These are phyloP conservation scores for Bipolaris gigantea DNA, from an alignment of 2,329 filamentous ascomycete genomes.

Conservation along the genomic window DNA sequence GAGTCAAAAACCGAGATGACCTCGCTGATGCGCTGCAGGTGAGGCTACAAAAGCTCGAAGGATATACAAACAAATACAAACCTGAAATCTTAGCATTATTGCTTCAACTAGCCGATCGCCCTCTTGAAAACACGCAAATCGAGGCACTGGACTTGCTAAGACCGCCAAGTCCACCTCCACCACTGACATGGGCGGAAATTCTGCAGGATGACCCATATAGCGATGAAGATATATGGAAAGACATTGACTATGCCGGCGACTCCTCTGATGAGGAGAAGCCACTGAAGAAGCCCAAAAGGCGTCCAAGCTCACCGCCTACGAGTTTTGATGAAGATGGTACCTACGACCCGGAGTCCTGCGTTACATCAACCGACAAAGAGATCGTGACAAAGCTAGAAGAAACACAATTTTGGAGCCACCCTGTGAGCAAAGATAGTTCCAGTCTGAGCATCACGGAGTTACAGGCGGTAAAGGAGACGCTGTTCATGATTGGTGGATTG, in stretches of 20 bases:
- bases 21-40: slow-evolving; percentile 69
- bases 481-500: slow-evolving; percentile 84
- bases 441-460: slow-evolving; percentile 64
- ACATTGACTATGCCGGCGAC: slow-evolving; percentile 66
- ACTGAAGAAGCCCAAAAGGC: slow-evolving; percentile 27
- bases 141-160: slow-evolving; percentile 62
- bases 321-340: slow-evolving; percentile 45
- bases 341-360: slow-evolving; percentile 36
- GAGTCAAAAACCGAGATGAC: slow-evolving; percentile 75
- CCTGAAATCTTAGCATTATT: slow-evolving; percentile 81
- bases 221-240: slow-evolving; percentile 69
- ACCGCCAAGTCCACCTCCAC: slow-evolving; percentile 50
- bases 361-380: slow-evolving; percentile 33
- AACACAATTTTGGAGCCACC: slow-evolving; percentile 54
- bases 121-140: slow-evolving; percentile 69
- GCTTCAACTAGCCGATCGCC: slow-evolving; percentile 78
- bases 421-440: slow-evolving; percentile 10
- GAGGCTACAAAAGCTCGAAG: slow-evolving; percentile 63
- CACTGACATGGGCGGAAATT: slow-evolving; percentile 78
- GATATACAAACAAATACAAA: slow-evolving; percentile 63
- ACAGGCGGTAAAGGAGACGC: slow-evolving; percentile 71
- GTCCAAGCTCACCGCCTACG: slow-evolving; percentile 36
- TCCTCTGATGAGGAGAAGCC: slow-evolving; percentile 64
- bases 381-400: slow-evolving; percentile 46
- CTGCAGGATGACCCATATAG: slow-evolving; percentile 74